A percentile compares a stretch with the other conserved stretches of the same genome.
Evolutionary conservation across 2,329 filamentous ascomycete species (phyloP).

Genomic region (Monilinia fructicola): DNA sequence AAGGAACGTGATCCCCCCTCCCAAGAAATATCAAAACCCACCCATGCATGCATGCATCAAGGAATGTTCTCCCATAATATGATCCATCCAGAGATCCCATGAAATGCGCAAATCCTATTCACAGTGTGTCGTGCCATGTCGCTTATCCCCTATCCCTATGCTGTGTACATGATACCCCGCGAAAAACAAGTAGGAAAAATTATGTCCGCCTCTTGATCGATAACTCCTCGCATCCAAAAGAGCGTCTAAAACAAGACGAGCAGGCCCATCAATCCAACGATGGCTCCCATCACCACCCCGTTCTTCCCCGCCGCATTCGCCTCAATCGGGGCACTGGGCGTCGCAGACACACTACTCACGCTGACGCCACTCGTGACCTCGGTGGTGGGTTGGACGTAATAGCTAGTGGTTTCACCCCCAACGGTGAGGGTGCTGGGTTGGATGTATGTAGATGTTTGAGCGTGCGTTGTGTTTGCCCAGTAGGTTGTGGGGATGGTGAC

Average conservation of each 20-base stretch:
- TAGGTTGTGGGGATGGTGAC: conserved; percentile 24
- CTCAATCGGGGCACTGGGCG: conserved; percentile 31
- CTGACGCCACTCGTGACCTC: conserved; percentile 22
- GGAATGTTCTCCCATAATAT: background rate
- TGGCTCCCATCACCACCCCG: conserved; percentile 31
- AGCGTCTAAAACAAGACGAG: conserved; percentile 29
- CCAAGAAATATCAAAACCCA: no score
- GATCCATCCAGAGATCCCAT: background rate
- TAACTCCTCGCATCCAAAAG: no score
- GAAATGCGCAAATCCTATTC: background rate
- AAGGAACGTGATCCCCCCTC: no score
- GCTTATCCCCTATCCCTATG: background rate
- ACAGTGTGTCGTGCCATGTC: conserved; percentile 6
- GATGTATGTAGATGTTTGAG: background rate
- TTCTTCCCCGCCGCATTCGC: conserved; percentile 33
- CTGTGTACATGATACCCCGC: background rate
- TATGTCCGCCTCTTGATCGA: no score
- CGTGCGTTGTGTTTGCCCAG: conserved; percentile 1
- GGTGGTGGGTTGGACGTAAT: conserved; percentile 17
- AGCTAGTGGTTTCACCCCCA: background rate
- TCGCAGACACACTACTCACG: background rate
- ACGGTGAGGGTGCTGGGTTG: conserved; percentile 14
- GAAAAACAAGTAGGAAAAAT: no score
- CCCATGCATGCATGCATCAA: background rate
- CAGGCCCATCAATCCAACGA: conserved; percentile 37